Evolutionary conservation across 2,329 filamentous ascomycete species (phyloP).

Genomic region (Arthrobotrys iridis): DNA sequence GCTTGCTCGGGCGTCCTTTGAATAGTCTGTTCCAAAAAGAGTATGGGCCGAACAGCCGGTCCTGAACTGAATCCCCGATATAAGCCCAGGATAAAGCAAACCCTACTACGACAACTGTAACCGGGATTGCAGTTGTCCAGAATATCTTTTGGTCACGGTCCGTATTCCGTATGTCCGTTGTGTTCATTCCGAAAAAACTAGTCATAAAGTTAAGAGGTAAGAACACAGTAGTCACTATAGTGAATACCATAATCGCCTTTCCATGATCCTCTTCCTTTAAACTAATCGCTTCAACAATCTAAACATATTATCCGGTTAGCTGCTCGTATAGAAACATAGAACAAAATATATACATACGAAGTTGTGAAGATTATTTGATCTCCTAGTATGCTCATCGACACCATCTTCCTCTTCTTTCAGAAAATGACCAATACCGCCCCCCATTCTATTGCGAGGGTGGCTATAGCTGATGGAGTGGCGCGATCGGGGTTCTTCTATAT

Average conservation of each 20-base stretch:
- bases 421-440: background rate
- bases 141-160: conserved; percentile 65
- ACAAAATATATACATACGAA: background rate
- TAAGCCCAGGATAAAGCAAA: conserved; percentile 55
- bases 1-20: background rate
- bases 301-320: background rate
- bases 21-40: background rate
- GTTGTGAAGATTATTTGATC: background rate
- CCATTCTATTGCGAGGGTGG: conserved; percentile 3
- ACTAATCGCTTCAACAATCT: conserved; percentile 41
- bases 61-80: conserved; percentile 43
- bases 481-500: conserved; percentile 3
- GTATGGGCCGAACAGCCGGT: conserved; percentile 21
- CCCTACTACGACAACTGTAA: conserved; percentile 63
- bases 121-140: conserved; percentile 65
- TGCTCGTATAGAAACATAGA: background rate
- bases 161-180: conserved; percentile 66
- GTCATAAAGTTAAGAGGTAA: conserved; percentile 65
- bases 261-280: conserved; percentile 64
- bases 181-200: conserved; percentile 68
- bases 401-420: background rate
- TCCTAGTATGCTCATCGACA: background rate
- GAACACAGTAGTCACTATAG: conserved; percentile 66
- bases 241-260: conserved; percentile 66
- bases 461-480: background rate